These are phyloP conservation scores for Otatea glauca DNA, from an alignment of 176 grass and related monocot genomes.

Conservation along the genomic window DNA sequence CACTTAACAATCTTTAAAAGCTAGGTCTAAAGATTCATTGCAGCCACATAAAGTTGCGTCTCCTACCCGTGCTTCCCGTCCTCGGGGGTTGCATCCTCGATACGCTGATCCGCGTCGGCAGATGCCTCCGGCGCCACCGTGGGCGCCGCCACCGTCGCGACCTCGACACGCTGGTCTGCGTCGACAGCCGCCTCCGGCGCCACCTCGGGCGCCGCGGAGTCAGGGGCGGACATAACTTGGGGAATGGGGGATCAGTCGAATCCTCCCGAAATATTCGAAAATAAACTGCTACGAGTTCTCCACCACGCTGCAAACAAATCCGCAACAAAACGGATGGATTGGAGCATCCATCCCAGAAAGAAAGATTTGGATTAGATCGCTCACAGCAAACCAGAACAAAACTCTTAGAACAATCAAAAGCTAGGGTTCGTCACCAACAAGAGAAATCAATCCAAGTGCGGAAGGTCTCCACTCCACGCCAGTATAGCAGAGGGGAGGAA, in stretches of 20 bases:
- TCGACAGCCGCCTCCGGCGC: not conserved
- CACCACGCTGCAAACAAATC: not conserved
- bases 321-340: not conserved
- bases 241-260: not conserved
- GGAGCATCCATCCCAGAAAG: not conserved
- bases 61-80: conserved; percentile 58
- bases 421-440: not conserved
- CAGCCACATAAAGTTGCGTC: not conserved
- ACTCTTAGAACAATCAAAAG: not conserved
- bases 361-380: not conserved
- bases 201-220: not conserved
- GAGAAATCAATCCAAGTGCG: not conserved
- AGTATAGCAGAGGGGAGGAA: not conserved
- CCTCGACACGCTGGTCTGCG: conserved; percentile 21
- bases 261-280: not conserved
- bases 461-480: not conserved
- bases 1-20: conserved; percentile 14
- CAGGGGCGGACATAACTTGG: not conserved
- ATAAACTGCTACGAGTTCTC: not conserved
- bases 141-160: conserved; percentile 15
- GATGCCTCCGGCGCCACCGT: not conserved
- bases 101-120: conserved; percentile 21
- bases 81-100: conserved; percentile 44
- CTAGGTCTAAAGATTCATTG: not conserved
- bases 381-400: not conserved